These are phyloP conservation scores for Mariannaea sp. DNA, from an alignment of 2,329 filamentous ascomycete species.

Conservation along the genomic window DNA sequence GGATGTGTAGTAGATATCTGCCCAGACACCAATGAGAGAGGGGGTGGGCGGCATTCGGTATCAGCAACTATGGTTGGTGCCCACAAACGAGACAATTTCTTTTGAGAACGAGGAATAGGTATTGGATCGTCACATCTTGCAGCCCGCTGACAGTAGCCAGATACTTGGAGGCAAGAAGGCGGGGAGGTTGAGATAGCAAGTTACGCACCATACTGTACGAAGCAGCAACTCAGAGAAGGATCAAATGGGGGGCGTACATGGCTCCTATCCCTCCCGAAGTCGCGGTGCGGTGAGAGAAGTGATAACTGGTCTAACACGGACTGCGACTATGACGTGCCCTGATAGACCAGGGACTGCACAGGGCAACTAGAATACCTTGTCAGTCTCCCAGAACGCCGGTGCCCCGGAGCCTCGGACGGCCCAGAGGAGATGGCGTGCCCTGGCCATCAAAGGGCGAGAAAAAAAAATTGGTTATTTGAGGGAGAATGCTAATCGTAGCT, in stretches of 20 bases:
- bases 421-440: slow-evolving; percentile 6
- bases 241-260: slow-evolving; percentile 5
- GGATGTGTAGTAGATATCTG: no score
- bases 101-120: slow-evolving; percentile 26
- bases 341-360: slow-evolving; percentile 12
- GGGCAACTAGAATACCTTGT: not conserved
- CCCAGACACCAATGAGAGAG: slow-evolving; percentile 1
- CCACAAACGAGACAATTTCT: slow-evolving; percentile 34
- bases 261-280: slow-evolving; percentile 32
- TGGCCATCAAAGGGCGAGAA: slow-evolving; percentile 1
- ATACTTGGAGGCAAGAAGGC: slow-evolving; percentile 33
- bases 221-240: no score
- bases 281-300: slow-evolving; percentile 34
- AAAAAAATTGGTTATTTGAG: no score
- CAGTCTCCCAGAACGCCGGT: not conserved
- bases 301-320: slow-evolving; percentile 12
- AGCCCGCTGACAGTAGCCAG: no score
- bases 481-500: not conserved
- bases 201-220: no score
- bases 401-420: slow-evolving; percentile 11
- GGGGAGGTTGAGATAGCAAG: slow-evolving; percentile 24
- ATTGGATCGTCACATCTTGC: slow-evolving; percentile 16
- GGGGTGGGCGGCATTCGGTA: slow-evolving; percentile 7
- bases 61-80: slow-evolving; percentile 26
- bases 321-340: slow-evolving; percentile 14